A percentile compares a stretch with the other conserved stretches of the same genome.
phyloP scores from a whole-genome alignment of 768 basidiomycete species.

The Lentinula aciculospora region DNA sequence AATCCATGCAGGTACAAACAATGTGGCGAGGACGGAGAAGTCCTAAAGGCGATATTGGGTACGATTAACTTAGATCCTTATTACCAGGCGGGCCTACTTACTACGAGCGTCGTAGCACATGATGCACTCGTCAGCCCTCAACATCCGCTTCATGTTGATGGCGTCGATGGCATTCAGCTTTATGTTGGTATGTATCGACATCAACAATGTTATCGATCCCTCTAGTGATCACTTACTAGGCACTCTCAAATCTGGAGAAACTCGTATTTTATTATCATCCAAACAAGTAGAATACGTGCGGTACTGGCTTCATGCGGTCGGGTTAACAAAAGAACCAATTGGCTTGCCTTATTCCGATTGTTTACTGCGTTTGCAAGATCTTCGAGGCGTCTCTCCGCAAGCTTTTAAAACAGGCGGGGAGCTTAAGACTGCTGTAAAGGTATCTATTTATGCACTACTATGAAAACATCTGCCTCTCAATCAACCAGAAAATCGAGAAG shows the following conservation, averaged over 20 bases:
- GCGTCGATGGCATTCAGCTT: slow-evolving; percentile 62
- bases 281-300: slow-evolving; percentile 81
- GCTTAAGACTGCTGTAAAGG: slow-evolving; percentile 59
- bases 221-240: slow-evolving; percentile 27
- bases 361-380: slow-evolving; percentile 53
- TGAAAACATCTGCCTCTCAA: neutral
- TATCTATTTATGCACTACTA: slow-evolving; percentile 13
- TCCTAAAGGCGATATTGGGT: slow-evolving; percentile 66
- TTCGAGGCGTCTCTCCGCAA: slow-evolving; percentile 55
- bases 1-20: slow-evolving; percentile 46
- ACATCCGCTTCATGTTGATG: slow-evolving; percentile 64
- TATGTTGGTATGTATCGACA: slow-evolving; percentile 51
- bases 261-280: slow-evolving; percentile 77
- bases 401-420: slow-evolving; percentile 48
- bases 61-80: slow-evolving; percentile 3
- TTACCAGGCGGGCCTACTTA: neutral
- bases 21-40: slow-evolving; percentile 50
- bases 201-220: neutral
- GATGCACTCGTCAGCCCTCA: slow-evolving; percentile 65
- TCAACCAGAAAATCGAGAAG: slow-evolving; percentile 54
- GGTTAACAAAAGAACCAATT: slow-evolving; percentile 55
- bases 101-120: slow-evolving; percentile 34
- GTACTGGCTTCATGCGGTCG: slow-evolving; percentile 78
- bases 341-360: slow-evolving; percentile 78
- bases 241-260: slow-evolving; percentile 65